Evolutionary conservation across 495 filamentous ascomycete genomes (phyloP), one percentile per base, ranked within the genome.

Genomic region (Cercophora samala): DNA sequence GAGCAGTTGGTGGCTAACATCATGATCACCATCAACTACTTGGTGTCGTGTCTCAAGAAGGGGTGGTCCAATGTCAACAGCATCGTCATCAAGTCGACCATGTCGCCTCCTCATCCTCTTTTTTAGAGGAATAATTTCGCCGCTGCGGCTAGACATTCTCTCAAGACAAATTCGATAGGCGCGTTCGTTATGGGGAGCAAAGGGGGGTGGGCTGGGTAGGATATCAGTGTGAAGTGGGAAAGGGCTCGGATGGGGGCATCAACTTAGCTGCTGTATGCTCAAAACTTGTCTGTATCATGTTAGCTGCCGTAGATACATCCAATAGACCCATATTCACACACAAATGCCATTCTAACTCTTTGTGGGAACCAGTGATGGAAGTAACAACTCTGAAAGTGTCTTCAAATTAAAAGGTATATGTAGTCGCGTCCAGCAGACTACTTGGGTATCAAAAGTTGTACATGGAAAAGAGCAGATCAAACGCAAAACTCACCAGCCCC

Each of bases 61-160:
- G 95, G 96, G 74, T 99, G 95, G 95, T 96, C 98, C 88, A 99
- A 99, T 85, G 96, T 99, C 78, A 96, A 96, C 73, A 93, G 90
- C 84, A 87, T 98, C 85, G 97, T 94, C 73, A 93, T 99, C 86
- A 99, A 99, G 90, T 95, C 96, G 81, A 90, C 91, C 81, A 98
- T 99, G 96, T 93, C 90, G 77, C 94, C 93, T 67, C 96, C 95
- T 1, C 52, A 0, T 55, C 13, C 5, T 55, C 52, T 18, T 55
- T 8, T 55, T 15, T 55, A 55, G 5, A 5, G 13, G 5, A n/a
- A n/a, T 55, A 4, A 22, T 55, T 55, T n/a, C 5, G 52, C 17
- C 5, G 18, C 21, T 18, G 21, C 52, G 21, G 5, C 13, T 55
- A 4, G 5, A 18, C 18, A 22, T n/a, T 18, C n/a, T n/a, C n/a